Evolutionary conservation across 2,329 filamentous ascomycete species (phyloP).

Genomic region (Onygenales sp.): DNA sequence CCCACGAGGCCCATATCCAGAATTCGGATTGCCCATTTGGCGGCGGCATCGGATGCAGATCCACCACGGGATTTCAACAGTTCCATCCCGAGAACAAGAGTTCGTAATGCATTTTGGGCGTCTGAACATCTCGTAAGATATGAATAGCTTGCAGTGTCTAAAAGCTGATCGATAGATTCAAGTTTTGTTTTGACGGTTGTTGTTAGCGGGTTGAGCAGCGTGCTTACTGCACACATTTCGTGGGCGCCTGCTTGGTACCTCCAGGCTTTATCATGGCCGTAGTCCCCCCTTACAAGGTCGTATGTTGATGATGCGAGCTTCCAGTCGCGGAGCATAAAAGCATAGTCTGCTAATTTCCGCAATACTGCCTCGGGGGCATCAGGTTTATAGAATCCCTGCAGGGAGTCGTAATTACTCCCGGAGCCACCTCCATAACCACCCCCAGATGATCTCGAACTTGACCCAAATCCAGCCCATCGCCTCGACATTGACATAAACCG

Average conservation of each 20-base stretch:
- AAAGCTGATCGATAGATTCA: conserved; percentile 74
- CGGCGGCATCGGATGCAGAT: conserved; percentile 73
- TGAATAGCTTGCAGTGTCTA: conserved; percentile 85
- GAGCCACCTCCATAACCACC: conserved; percentile 35
- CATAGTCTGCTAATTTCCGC: conserved; percentile 87
- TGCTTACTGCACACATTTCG: conserved; percentile 85
- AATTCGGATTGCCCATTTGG: conserved; percentile 70
- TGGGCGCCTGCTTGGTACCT: conserved; percentile 86
- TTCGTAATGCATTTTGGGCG: conserved; percentile 71
- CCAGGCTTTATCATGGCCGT: conserved; percentile 94
- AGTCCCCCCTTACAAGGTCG: conserved; percentile 80
- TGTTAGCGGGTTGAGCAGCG: conserved; percentile 65
- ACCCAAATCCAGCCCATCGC: conserved; percentile 75
- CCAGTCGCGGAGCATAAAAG: conserved; percentile 95
- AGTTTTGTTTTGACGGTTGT: conserved; percentile 65
- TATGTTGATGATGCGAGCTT: conserved; percentile 88
- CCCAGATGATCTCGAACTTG: conserved; percentile 51
- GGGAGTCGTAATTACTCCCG: conserved; percentile 62
- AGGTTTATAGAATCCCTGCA: conserved; percentile 71
- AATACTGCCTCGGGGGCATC: conserved; percentile 83
- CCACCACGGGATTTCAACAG: conserved; percentile 73
- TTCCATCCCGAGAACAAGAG: conserved; percentile 67
- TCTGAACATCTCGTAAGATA: conserved; percentile 78
- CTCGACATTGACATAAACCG: conserved; percentile 92
- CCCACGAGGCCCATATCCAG: conserved; percentile 72